Base-by-base conservation (phyloP, 2,329 filamentous ascomycete species). In the Aspergillus fumigatus region DNA sequence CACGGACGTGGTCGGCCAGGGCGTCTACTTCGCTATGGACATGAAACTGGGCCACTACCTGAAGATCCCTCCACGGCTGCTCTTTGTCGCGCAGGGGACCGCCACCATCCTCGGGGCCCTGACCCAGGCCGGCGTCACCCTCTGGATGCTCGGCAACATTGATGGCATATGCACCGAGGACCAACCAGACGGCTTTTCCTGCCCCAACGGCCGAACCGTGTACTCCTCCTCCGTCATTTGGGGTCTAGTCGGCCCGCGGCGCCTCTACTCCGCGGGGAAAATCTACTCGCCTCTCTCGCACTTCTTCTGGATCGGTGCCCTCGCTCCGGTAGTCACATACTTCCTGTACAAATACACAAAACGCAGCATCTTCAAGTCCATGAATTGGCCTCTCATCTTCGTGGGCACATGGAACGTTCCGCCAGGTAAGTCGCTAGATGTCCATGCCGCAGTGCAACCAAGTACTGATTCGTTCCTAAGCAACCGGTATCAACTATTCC, bases 1-100 rank as follows among this genome's bases (percentile, higher is more conserved):
- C 3, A 74, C 70, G 1, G 75, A 77, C 56, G 75, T 76, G 40
- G 64, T 77, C 55, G 73, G 75, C 14, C 77, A 80, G 57, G 78
- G 74, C 0, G 70, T 80, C 17, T 78, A 75, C 41, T 81, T 80
- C 53, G 71, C 73, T 1, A 73, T 77, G 59, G 80, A 82, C 59
- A 73, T 81, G 73, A 82, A 82, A 65, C 67, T 82, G 38, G 80
- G 74, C 1, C 79, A 80, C 55, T 81, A 82, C 65, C 67, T 80
- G 54, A 81, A 82, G 62, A 77, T 82, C 45, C 75, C 79, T 0
- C 77, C 77, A 0, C 71, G 75, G 4, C 78, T 76, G 10, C 70
- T 79, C 3, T 82, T 82, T 65, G 72, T 74, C 35, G 77, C 75
- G 7, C 80, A 83, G 64, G 75, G 76, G 2, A 59, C 78, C 11